Percentiles rank a stretch among this genome's conserved stretches.
phyloP scores from a whole-genome alignment of 1,139 yeast species.

The Kodamaea derodonti region DNA sequence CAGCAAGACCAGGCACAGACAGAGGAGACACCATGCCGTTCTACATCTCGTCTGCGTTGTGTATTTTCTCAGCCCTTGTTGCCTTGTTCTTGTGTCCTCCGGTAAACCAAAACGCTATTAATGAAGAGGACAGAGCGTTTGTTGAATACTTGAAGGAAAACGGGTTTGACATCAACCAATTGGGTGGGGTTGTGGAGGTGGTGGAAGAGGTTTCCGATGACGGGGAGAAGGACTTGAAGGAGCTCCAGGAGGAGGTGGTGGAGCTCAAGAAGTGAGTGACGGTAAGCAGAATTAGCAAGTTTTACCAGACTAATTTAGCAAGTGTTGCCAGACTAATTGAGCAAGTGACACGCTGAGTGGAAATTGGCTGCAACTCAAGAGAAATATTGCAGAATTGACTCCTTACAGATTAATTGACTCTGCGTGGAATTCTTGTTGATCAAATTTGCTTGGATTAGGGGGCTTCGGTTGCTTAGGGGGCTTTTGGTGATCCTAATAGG shows the following conservation, averaged over 20 bases:
- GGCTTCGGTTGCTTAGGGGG: no score
- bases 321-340: no score
- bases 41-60: constrained; percentile 74
- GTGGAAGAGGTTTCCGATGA: neutral
- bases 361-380: no score
- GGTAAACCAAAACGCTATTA: constrained; percentile 78
- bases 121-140: constrained; percentile 71
- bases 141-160: constrained; percentile 54
- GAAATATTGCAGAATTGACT: no score
- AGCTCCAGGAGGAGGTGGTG: no score
- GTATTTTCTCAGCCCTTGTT: constrained; percentile 65
- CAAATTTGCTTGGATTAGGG: no score
- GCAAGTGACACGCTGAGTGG: no score
- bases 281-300: neutral
- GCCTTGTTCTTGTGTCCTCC: constrained; percentile 74
- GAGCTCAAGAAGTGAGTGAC: no score
- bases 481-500: no score
- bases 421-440: no score
- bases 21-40: constrained; percentile 72
- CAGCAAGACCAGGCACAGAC: constrained; percentile 40
- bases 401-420: no score
- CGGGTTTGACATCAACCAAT: constrained; percentile 54
- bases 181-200: constrained; percentile 29
- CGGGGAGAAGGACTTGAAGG: neutral
- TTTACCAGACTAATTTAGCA: no score